phyloP scores from a whole-genome alignment of 179 eudicot genomes.

The Pouteria campechiana region DNA sequence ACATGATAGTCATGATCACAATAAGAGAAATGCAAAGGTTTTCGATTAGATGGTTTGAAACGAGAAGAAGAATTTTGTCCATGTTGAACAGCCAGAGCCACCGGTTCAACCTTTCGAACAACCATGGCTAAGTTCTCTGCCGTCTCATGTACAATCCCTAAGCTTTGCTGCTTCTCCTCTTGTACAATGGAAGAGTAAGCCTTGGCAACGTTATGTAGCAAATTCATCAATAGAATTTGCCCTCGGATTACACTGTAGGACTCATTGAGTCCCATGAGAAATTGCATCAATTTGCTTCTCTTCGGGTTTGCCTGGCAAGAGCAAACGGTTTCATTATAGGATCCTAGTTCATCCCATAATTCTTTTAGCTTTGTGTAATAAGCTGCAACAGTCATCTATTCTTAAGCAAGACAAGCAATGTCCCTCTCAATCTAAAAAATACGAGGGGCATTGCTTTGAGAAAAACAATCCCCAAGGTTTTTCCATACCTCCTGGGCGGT shows the following conservation, averaged over 20 bases:
- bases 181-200: constrained; percentile 1
- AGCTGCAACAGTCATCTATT: background rate
- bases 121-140: background rate
- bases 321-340: background rate
- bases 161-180: background rate
- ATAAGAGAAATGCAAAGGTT: background rate
- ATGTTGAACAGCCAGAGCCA: too few species aligned
- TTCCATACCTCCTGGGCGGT: constrained; percentile 3
- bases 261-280: constrained; percentile 11
- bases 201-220: background rate
- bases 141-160: background rate
- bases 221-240: constrained; percentile 3
- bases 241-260: background rate
- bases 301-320: background rate
- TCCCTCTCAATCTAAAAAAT: background rate
- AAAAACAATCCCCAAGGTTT: background rate
- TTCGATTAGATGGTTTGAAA: background rate
- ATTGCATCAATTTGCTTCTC: constrained; percentile 2
- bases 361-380: background rate
- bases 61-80: too few species aligned
- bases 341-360: constrained; percentile 2
- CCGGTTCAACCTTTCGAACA: background rate
- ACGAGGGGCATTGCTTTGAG: constrained; percentile 7
- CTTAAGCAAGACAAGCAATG: background rate
- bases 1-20: background rate